Base-by-base conservation (phyloP, 495 filamentous ascomycete species). In the Polyplosphaeria fusca region DNA sequence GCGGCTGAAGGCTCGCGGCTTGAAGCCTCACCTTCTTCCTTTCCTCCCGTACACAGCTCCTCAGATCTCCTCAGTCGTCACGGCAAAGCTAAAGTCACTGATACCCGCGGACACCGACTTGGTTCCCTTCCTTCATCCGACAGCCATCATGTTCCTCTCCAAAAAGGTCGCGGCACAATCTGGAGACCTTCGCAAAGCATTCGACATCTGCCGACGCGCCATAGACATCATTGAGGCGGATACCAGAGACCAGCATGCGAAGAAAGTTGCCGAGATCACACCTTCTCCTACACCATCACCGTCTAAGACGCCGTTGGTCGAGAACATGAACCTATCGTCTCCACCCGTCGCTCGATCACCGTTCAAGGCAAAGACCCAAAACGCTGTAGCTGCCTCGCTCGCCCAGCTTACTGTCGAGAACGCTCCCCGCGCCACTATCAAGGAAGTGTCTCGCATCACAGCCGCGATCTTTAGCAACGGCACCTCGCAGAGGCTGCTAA, bases 141-240 rank as follows among this genome's bases (percentile, higher is more conserved):
- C 89, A 5, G 93, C 93, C 3, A 89, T 97, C 49, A 88, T 92
- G 65, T 82, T 97, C 38, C 94, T 90, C 67, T 85, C 92, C 7
- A 90, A 92, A 64, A 99, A 97, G 66, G 89, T 97, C 12, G 86
- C 92, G 0, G 87, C 85, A 12, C 91, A 96, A 68, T 94, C 88
- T 0, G 93, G 94, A 16, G 93, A 99, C 72, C 74, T 99, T 32
- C 87, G 93, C 20, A 92, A 95, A 68, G 94, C 91, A 0, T 97
- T 96, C 63, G 92, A 97, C 66, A 86, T 99, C 44, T 87, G 89
- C 68, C 88, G 89, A 19, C 83, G 89, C 14, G 88, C 91, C 1
- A 84, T 99, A 56, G 92, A 97, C 68, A 74, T 92, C 1, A 84
- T 96, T 47, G 93, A 97, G 70, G 76, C 78, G 30, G 93, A 99